A percentile compares a stretch with the other conserved stretches of the same genome.
These are phyloP conservation scores for Pseudocercospora cruenta DNA, from an alignment of 2,329 filamentous ascomycete species.

Conservation along the genomic window DNA sequence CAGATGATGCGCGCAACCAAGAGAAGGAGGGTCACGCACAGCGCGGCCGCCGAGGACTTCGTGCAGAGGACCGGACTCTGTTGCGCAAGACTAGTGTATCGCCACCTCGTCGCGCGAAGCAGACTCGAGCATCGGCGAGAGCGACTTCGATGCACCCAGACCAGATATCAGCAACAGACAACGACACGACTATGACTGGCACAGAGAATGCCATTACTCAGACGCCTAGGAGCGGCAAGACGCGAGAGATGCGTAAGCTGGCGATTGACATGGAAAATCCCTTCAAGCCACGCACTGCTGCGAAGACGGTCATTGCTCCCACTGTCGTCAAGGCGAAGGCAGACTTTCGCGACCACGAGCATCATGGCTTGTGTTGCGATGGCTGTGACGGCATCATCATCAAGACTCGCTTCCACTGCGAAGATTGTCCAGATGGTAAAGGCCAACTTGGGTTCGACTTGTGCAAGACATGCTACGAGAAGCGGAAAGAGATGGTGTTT, in stretches of 20 bases:
- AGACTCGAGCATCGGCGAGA: no score
- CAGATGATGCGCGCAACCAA: not conserved
- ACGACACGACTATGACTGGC: no score
- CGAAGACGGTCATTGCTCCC: no score
- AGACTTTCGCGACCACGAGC: not conserved
- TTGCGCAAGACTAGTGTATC: conserved; percentile 13
- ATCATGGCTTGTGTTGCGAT: not conserved
- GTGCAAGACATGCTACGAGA: not conserved
- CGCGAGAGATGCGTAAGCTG: no score
- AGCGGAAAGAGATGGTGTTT: not conserved
- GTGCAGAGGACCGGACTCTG: not conserved
- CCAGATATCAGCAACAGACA: no score
- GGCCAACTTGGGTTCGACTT: not conserved
- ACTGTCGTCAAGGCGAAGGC: no score
- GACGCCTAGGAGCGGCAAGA: no score
- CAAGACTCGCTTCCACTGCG: not conserved
- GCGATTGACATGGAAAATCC: no score
- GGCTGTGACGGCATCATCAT: not conserved
- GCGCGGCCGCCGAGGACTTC: not conserved
- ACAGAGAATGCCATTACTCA: no score
- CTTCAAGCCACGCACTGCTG: no score
- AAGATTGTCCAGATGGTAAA: not conserved
- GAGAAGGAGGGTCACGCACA: conserved; percentile 1
- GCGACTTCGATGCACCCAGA: no score
- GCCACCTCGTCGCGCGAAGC: not conserved